Evolutionary conservation across 2,329 filamentous ascomycete species (phyloP).

Genomic region (Clonostachys chloroleuca): DNA sequence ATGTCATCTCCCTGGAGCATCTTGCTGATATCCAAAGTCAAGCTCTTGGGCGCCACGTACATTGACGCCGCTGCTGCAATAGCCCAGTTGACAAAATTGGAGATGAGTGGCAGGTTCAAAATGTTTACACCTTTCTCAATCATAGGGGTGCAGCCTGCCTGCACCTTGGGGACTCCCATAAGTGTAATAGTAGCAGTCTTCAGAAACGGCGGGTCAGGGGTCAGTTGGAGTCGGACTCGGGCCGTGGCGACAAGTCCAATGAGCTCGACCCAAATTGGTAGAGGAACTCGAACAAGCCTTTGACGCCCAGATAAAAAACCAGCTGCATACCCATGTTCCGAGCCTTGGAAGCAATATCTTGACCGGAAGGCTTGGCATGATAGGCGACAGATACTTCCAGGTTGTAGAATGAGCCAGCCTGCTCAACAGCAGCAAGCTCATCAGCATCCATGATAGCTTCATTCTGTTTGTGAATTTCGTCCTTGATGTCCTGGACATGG

Average conservation of each 20-base stretch:
- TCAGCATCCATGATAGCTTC: constrained; percentile 84
- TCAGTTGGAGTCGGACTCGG: constrained; percentile 76
- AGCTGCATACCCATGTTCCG: constrained; percentile 97
- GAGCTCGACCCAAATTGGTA: constrained; percentile 88
- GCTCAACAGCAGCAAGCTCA: constrained; percentile 82
- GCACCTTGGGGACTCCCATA: constrained; percentile 88
- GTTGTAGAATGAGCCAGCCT: constrained; percentile 90
- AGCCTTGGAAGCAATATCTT: constrained; percentile 72
- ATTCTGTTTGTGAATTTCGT: constrained; percentile 71
- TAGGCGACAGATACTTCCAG: constrained; percentile 88
- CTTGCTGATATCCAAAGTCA: constrained; percentile 87
- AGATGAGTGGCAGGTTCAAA: constrained; percentile 86
- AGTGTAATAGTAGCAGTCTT: constrained; percentile 91
- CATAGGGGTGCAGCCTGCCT: constrained; percentile 89
- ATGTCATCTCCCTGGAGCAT: constrained; percentile 90
- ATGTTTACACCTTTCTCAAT: constrained; percentile 87
- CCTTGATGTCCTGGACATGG: constrained; percentile 77
- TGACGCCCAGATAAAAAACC: constrained; percentile 88
- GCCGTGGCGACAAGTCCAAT: constrained; percentile 86
- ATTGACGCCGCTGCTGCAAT: constrained; percentile 82
- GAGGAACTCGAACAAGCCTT: constrained; percentile 80
- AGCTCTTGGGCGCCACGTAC: constrained; percentile 91
- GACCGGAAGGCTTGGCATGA: constrained; percentile 72
- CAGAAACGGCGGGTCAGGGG: constrained; percentile 86
- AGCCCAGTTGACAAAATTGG: constrained; percentile 94